Conservation (phyloP, 2,329 filamentous ascomycete genomes). For the Didymella glomerata region DNA sequence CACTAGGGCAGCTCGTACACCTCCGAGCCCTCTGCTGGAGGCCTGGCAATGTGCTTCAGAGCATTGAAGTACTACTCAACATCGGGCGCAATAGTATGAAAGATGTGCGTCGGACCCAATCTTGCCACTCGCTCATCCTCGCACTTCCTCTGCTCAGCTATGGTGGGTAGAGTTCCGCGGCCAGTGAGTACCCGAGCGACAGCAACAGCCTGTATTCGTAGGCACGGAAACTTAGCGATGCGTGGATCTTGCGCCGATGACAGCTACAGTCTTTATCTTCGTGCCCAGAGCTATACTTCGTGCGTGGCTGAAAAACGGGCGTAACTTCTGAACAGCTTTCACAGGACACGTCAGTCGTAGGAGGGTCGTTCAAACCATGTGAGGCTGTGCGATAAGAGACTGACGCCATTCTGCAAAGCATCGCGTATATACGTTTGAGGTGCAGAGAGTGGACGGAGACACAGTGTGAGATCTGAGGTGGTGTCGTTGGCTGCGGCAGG, state of each 20-base stretch:
- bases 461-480: not conserved
- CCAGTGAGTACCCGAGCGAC: not conserved
- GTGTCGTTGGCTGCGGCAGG: slow-evolving; percentile 10
- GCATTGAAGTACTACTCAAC: slow-evolving; percentile 72
- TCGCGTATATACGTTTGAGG: not conserved
- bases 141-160: not conserved
- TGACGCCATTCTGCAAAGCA: not conserved
- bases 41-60: slow-evolving; percentile 47
- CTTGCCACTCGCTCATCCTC: not conserved
- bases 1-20: slow-evolving; percentile 13
- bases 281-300: not conserved
- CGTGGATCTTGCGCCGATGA: not conserved
- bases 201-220: not conserved
- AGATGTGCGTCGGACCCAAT: not conserved
- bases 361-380: not conserved
- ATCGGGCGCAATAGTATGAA: slow-evolving; percentile 64
- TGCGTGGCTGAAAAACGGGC: not conserved
- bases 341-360: not conserved
- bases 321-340: not conserved
- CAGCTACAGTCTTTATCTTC: not conserved
- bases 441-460: slow-evolving; percentile 4
- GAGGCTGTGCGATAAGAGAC: not conserved
- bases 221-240: not conserved
- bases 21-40: slow-evolving; percentile 9
- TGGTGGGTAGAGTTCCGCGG: not conserved